Evolutionary conservation across 2,329 filamentous ascomycete genomes (phyloP).

Genomic region (Diaporthe helianthi): DNA sequence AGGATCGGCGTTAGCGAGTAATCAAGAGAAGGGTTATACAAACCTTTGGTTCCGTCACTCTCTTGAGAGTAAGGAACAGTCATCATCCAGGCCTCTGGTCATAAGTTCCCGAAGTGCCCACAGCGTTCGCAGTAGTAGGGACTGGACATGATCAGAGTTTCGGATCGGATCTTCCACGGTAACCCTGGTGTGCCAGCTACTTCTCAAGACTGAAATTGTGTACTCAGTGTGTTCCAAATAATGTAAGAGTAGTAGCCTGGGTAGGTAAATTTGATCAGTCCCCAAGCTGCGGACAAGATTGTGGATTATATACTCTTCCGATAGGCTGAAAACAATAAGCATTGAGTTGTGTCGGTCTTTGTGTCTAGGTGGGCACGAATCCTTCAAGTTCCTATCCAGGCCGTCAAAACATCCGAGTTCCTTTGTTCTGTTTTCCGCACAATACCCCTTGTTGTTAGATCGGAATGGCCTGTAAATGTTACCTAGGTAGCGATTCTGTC

Average conservation of each 20-base stretch:
- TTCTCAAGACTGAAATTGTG: neutral
- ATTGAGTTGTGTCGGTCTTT: neutral
- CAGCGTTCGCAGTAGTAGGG: neutral
- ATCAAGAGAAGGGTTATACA: neutral
- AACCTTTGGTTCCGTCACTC: neutral
- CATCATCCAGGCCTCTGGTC: neutral
- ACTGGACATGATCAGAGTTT: neutral
- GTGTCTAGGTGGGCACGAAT: too few species aligned
- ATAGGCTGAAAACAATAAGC: neutral
- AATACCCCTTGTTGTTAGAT: neutral
- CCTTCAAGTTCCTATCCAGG: neutral
- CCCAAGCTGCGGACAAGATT: neutral
- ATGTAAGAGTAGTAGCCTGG: too few species aligned
- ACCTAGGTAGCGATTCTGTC: too few species aligned
- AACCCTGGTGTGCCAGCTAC: too few species aligned
- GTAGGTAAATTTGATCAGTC: neutral
- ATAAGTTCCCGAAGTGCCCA: neutral
- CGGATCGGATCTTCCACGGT: neutral
- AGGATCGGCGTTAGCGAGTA: neutral
- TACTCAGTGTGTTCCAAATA: neutral
- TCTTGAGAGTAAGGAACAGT: neutral
- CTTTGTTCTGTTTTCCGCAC: neutral
- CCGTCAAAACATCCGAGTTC: neutral
- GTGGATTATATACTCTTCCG: neutral
- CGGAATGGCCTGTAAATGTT: neutral